Conservation (phyloP, 2,329 filamentous ascomycete genomes). For the Aureobasidium sp. region DNA sequence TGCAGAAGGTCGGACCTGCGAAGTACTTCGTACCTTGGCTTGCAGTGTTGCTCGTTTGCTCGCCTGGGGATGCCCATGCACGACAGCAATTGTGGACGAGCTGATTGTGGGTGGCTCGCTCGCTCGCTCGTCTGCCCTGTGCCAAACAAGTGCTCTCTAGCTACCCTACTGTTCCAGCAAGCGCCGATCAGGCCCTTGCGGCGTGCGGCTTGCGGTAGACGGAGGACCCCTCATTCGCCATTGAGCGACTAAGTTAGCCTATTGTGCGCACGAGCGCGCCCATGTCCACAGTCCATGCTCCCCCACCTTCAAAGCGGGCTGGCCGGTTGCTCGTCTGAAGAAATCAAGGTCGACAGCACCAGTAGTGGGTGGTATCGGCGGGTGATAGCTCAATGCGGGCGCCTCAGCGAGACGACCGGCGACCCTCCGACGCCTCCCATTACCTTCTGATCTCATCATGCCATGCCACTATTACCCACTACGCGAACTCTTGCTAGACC, state of each 20-base stretch:
- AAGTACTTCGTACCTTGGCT: slow-evolving; percentile 1
- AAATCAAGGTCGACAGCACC: slow-evolving; percentile 13
- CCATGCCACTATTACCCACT: slow-evolving; percentile 17
- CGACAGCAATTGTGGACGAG: not conserved
- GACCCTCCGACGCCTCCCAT: slow-evolving; percentile 15
- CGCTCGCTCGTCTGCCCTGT: slow-evolving; percentile 5
- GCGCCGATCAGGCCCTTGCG: slow-evolving; percentile 16
- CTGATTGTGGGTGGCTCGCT: slow-evolving; percentile 8
- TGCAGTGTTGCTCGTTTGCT: slow-evolving; percentile 8
- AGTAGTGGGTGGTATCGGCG: slow-evolving; percentile 11
- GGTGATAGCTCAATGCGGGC: slow-evolving; percentile 15
- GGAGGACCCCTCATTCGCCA: slow-evolving; percentile 16
- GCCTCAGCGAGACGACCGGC: slow-evolving; percentile 14
- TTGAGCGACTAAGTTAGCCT: slow-evolving; percentile 15
- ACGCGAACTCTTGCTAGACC: slow-evolving; percentile 15
- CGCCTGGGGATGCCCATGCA: slow-evolving; percentile 3
- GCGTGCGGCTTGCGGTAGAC: slow-evolving; percentile 11
- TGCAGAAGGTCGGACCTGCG: not conserved
- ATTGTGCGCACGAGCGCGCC: slow-evolving; percentile 10
- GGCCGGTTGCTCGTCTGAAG: slow-evolving; percentile 9
- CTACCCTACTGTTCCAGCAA: slow-evolving; percentile 3
- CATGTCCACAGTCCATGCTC: slow-evolving; percentile 5
- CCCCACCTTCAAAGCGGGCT: slow-evolving; percentile 16
- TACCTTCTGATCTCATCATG: slow-evolving; percentile 18
- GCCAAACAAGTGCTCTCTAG: slow-evolving; percentile 8